Evolutionary conservation across 768 basidiomycete species (phyloP), one percentile per base, ranked within the genome.

Genomic region (Hygrophoropsis aurantiaca): DNA sequence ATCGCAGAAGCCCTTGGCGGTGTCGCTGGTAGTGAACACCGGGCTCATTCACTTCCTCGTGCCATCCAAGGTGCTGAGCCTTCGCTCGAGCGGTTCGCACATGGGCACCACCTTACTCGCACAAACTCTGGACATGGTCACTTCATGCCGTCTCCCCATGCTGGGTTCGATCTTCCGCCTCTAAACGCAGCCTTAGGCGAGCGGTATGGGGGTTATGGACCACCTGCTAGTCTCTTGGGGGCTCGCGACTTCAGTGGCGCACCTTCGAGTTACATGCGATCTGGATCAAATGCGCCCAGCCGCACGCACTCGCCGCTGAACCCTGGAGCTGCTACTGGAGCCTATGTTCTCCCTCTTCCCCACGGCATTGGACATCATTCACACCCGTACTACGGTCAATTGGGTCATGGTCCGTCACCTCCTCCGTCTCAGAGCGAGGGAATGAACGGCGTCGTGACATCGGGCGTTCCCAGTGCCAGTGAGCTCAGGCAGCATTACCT

Each of bases 401-500:
- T 64, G 67, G 56, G 70, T 62, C 55, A 73, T 65, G 56, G 69
- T 11, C 64, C 61, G 34, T 60, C 70, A 39, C 62, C 73, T 11
- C 62, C 60, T 42, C 66, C 57, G n/a, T 42, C 4, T 32, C 46
- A 27, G 13, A 60, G 67, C 38, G 67, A 65, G 25, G 37, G 54
- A 30, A 25, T 68, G 54, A 66, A 67, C 32, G 65, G 59, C 25
- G 57, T 53, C 18, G 44, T 58, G 50, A 11, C 58, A 11, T 32
- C 61, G 6, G 35, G 45, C 20, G 42, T 79, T 13, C 78, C 78
- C 40, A 81, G 79, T 13, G 57, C 77, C 42, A 58, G 58, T 6
- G 90, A 92, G 53, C 67, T 92, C 52, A 85, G 85, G 64, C 71
- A 80, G 46, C 90, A 91, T 61, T 90, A 87, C 56, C 56, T 67